A percentile compares a stretch with the other conserved stretches of the same genome.
phyloP scores from a whole-genome alignment of 75 land plant species.

The Cupressus sempervirens region DNA sequence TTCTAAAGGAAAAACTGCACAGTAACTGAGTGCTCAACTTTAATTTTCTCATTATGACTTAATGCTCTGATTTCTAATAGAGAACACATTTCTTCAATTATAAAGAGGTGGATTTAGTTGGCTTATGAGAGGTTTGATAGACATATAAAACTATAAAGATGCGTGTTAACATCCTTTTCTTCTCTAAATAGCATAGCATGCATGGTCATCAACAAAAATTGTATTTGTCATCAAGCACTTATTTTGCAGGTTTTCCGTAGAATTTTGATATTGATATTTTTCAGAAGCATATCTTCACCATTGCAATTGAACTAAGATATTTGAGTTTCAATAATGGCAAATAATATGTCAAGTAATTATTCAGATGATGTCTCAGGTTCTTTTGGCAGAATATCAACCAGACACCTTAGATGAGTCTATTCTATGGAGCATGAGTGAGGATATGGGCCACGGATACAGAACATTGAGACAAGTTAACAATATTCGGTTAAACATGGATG shows the following conservation, averaged over 20 bases:
- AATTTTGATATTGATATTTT: background rate
- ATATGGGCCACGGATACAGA: constrained; percentile 60
- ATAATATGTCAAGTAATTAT: background rate
- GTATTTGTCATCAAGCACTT: background rate
- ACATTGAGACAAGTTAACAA: constrained; percentile 68
- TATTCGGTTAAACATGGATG: constrained; percentile 61
- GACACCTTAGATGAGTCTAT: constrained; percentile 52
- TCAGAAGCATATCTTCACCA: background rate
- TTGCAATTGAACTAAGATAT: background rate
- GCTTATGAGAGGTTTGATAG: background rate
- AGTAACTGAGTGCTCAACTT: background rate
- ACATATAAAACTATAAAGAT: background rate
- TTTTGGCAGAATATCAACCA: constrained; percentile 45
- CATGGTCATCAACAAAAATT: background rate
- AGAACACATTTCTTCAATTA: background rate
- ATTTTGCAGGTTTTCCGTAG: background rate
- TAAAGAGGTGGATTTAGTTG: background rate
- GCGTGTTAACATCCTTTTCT: background rate
- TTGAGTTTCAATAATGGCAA: background rate
- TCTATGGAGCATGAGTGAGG: constrained; percentile 73
- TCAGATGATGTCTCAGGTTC: constrained; percentile 37
- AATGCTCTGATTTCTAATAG: background rate
- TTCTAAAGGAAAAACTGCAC: background rate
- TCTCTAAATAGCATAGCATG: background rate
- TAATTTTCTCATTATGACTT: background rate